Conservation (phyloP, 768 basidiomycete species). For the Russula foetens region DNA sequence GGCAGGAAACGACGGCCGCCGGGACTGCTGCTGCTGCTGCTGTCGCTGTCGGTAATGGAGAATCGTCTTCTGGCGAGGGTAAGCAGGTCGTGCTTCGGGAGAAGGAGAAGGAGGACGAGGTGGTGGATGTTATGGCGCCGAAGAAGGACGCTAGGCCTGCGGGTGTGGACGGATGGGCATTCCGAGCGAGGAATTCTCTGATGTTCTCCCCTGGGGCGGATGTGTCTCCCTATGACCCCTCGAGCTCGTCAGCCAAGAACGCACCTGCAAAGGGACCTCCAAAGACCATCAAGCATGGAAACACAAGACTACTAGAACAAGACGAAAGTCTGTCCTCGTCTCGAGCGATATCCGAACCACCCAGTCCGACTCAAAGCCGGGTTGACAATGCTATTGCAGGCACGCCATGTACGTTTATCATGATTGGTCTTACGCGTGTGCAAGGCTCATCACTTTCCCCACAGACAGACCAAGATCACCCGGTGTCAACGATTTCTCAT, state of each 20-base stretch:
- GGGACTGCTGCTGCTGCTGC: conserved; percentile 24
- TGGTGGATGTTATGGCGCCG: conserved; percentile 72
- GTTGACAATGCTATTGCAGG: conserved; percentile 92
- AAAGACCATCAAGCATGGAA: conserved; percentile 65
- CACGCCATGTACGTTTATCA: conserved; percentile 62
- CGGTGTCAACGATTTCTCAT: conserved; percentile 49
- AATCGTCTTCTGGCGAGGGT: conserved; percentile 16
- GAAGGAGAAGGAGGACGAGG: conserved; percentile 21
- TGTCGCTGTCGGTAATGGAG: conserved; percentile 21
- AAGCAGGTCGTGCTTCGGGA: conserved; percentile 21
- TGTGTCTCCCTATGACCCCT: conserved; percentile 61
- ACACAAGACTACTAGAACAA: conserved; percentile 73
- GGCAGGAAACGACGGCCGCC: neutral
- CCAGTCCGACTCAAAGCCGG: conserved; percentile 85
- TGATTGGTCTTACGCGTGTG: neutral
- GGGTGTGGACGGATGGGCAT: conserved; percentile 74
- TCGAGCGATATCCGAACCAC: conserved; percentile 48
- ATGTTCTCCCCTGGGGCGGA: conserved; percentile 96
- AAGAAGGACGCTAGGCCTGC: conserved; percentile 64
- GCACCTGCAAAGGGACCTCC: conserved; percentile 34
- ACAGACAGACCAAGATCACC: conserved; percentile 60
- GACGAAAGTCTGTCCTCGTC: conserved; percentile 42
- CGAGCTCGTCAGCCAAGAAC: conserved; percentile 26
- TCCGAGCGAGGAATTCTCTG: conserved; percentile 86
- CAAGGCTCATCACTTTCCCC: conserved; percentile 2